Conservation (phyloP, 257 asterid species). For the Gynochthodes officinalis region DNA sequence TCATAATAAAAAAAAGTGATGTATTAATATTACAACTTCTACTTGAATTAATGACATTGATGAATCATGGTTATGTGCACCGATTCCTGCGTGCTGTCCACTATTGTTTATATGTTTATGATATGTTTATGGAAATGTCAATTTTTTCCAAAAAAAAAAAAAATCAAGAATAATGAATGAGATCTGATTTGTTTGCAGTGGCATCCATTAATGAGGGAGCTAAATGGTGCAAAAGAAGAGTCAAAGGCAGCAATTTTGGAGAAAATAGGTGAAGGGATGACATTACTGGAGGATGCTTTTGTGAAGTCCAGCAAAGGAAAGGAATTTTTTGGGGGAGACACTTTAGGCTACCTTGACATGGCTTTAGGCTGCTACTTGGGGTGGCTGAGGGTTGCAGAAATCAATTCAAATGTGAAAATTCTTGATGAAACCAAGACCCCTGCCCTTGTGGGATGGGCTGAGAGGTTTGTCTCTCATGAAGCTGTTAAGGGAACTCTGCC, state of each 20-base stretch:
- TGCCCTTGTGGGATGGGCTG: slow-evolving; percentile 30
- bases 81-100: too few species aligned
- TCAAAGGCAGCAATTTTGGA: slow-evolving; percentile 10
- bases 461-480: slow-evolving; percentile 25
- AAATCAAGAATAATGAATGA: not conserved
- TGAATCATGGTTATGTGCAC: too few species aligned
- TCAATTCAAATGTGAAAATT: slow-evolving; percentile 7
- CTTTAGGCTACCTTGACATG: slow-evolving; percentile 43
- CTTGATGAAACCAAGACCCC: slow-evolving; percentile 37
- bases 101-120: too few species aligned
- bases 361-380: slow-evolving; percentile 38
- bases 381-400: slow-evolving; percentile 36
- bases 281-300: slow-evolving; percentile 39
- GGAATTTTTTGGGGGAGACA: slow-evolving; percentile 47
- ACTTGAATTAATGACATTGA: too few species aligned
- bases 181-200: slow-evolving; percentile 17
- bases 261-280: slow-evolving; percentile 23
- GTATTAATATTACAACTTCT: too few species aligned
- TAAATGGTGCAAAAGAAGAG: slow-evolving; percentile 15
- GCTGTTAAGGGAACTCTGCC: slow-evolving; percentile 26
- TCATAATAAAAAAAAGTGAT: too few species aligned
- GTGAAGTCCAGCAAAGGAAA: slow-evolving; percentile 32
- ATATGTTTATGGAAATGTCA: too few species aligned
- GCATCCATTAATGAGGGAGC: slow-evolving; percentile 26
- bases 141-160: not conserved